Percentiles rank a stretch among this genome's conserved stretches.
Conservation (phyloP, 257 asterid species). For the Nicotiana knightiana region DNA sequence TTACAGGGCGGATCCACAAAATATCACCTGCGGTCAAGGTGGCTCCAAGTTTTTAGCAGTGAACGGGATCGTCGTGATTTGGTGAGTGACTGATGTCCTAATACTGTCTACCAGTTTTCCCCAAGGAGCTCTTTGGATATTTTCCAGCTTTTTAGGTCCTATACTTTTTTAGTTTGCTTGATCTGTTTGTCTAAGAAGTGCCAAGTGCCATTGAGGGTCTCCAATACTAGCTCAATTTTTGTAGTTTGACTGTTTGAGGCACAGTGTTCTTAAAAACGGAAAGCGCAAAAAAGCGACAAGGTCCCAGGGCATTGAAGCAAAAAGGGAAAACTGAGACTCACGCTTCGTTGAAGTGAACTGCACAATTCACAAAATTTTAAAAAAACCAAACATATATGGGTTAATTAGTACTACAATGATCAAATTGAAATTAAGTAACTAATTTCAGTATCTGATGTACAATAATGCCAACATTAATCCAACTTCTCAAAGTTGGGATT, state of each 20-base stretch:
- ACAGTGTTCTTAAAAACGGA: no score
- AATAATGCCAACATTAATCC: no score
- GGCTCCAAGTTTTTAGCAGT: slow-evolving; percentile 90
- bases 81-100: slow-evolving; percentile 44
- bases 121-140: not conserved
- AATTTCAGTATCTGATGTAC: no score
- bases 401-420: no score
- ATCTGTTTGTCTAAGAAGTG: not conserved
- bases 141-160: not conserved
- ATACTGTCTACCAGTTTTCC: not conserved
- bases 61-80: slow-evolving; percentile 99
- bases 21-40: slow-evolving; percentile 83
- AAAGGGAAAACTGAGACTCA: no score
- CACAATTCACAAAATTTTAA: no score
- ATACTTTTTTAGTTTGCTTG: not conserved
- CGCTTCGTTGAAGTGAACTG: no score
- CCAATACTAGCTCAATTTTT: not conserved
- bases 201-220: not conserved
- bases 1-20: slow-evolving; percentile 94
- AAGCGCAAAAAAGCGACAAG: no score
- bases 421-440: no score
- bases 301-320: no score
- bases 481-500: no score
- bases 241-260: not conserved
- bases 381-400: no score